Base-by-base conservation (phyloP, 2,329 filamentous ascomycete species). In the Sclerotinia borealis region DNA sequence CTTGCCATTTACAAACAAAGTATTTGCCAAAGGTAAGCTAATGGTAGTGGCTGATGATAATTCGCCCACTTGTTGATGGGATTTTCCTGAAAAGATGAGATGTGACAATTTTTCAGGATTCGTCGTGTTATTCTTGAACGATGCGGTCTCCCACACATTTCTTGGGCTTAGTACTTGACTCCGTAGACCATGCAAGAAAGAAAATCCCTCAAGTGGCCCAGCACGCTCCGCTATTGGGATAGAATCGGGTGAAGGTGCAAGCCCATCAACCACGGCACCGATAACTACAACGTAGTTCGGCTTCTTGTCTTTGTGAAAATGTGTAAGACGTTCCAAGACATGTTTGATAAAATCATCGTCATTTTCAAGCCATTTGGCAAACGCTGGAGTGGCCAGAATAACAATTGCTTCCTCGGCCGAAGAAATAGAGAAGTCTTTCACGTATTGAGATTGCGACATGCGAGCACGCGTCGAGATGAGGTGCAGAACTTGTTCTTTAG, bases 21-120 rank as follows among this genome's bases (percentile, higher is more conserved):
- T 96, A 71, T 92, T 91, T 47, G 91, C 87, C 31, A 95, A 77
- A 2, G 90, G 90, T 2, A 93, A 64, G 7, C 80, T 73, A 48
- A 62, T 37, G 4, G 50, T 36, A 22, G 41, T 56, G n/a, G 27
- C 15, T n/a, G 45, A 56, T 45, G 54, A 29, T 17, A 34, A 5
- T 25, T 56, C 54, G 27, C 37, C 10, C 2, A 11, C 27, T 19
- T 45, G 34, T 6, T 11, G 19, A n/a, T 19, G n/a, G 15, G 29
- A 10, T 45, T 54, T 29, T 17, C 59, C 56, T n/a, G 64, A 63
- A 54, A 74, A 67, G 8, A 68, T 69, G 25, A 74, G 59, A 31
- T 65, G 70, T 19, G 69, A 68, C 36, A 62, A 62, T 31, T 66
- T 52, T 6, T 55, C 61, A 31, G 66, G 51, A 29, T 15, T 49